A percentile compares a stretch with the other conserved stretches of the same genome.
Conservation (phyloP, 192 early-diverging fungal genomes). For the Backusella westeae region DNA sequence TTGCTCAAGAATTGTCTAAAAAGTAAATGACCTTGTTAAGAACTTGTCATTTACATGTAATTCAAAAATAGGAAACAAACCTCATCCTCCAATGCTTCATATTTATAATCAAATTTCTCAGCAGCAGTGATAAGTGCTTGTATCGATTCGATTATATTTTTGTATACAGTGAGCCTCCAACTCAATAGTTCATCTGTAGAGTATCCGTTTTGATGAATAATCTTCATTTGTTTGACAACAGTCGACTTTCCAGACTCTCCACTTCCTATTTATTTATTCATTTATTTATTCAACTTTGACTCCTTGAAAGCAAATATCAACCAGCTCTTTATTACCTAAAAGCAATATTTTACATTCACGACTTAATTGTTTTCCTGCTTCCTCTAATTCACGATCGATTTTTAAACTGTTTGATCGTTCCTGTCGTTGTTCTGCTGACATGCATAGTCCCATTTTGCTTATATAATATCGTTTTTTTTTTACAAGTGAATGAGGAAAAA, state of each 20-base stretch:
- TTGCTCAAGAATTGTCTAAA: constrained; percentile 18
- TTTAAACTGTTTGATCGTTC: constrained; percentile 43
- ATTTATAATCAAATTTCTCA: background rate
- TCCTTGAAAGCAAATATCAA: background rate
- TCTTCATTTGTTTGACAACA: constrained; percentile 49
- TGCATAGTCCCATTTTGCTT: constrained; percentile 59
- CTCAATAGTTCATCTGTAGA: constrained; percentile 40
- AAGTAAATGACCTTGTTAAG: constrained; percentile 7
- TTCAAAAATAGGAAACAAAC: constrained; percentile 60
- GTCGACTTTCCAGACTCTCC: constrained; percentile 58
- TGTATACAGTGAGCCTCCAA: constrained; percentile 75
- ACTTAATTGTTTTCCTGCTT: constrained; percentile 54
- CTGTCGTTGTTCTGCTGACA: constrained; percentile 59
- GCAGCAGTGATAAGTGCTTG: background rate
- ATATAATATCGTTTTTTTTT: background rate
- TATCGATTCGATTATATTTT: constrained; percentile 62
- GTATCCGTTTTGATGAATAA: constrained; percentile 24
- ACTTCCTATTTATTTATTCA: constrained; percentile 30
- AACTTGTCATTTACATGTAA: background rate
- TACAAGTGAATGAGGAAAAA: background rate
- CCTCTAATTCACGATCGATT: constrained; percentile 63
- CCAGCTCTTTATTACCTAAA: constrained; percentile 47
- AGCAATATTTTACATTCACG: constrained; percentile 76
- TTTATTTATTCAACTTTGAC: background rate
- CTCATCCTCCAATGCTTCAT: constrained; percentile 83